Evolutionary conservation across 176 grass and related monocot genomes (phyloP).

Genomic region (Saccharum spontaneum): DNA sequence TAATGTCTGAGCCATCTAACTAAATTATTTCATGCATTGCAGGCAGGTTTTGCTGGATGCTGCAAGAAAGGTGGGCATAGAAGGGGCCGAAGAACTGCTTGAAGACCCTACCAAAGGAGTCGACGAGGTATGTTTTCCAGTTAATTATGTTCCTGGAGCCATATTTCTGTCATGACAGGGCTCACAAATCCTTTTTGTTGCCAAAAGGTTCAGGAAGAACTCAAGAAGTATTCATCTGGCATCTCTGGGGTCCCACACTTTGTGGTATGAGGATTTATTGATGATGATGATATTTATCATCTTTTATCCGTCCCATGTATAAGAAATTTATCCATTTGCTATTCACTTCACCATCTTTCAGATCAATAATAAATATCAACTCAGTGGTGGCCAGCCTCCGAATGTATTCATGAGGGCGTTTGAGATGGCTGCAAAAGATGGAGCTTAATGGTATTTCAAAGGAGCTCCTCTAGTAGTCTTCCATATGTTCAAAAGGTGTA

Average conservation of each 20-base stretch:
- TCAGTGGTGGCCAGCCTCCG: slow-evolving; percentile 89
- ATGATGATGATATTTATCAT: slow-evolving; percentile 15
- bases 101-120: slow-evolving; percentile 69
- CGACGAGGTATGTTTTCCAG: slow-evolving; percentile 52
- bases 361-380: slow-evolving; percentile 79
- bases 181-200: slow-evolving; percentile 27
- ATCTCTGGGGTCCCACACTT: slow-evolving; percentile 88
- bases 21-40: slow-evolving; percentile 19
- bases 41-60: slow-evolving; percentile 91
- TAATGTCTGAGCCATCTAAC: slow-evolving; percentile 4
- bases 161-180: background rate
- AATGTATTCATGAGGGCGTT: slow-evolving; percentile 70
- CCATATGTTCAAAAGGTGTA: background rate
- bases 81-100: slow-evolving; percentile 80
- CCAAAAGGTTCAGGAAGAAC: slow-evolving; percentile 79
- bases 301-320: background rate
- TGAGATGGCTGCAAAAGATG: slow-evolving; percentile 47
- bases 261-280: slow-evolving; percentile 54
- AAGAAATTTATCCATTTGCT: background rate
- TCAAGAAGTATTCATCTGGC: slow-evolving; percentile 75
- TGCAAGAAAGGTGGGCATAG: slow-evolving; percentile 79
- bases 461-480: background rate
- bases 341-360: slow-evolving; percentile 22
- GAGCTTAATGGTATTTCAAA: slow-evolving; percentile 15
- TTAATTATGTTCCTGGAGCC: background rate